These are phyloP conservation scores for Chlamydomonas sp. DNA, from an alignment of 139 green algal species.

Conservation along the genomic window DNA sequence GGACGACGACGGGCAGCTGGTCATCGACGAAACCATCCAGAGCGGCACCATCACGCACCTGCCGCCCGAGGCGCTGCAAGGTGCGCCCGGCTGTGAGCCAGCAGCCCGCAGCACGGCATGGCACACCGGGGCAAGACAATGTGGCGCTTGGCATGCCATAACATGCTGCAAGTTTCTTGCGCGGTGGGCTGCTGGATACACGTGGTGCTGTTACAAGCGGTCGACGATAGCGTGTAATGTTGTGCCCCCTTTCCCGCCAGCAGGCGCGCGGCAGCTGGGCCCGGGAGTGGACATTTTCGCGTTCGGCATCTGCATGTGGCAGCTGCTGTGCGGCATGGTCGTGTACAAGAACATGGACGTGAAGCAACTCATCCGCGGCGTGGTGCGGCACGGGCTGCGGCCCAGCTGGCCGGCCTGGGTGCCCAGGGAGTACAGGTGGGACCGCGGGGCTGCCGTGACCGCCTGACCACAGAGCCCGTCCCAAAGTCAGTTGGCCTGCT, in stretches of 20 bases:
- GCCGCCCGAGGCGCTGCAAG: slow-evolving; percentile 16
- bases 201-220: no score
- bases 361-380: not conserved
- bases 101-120: no score
- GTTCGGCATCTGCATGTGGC: not conserved
- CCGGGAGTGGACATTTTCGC: not conserved
- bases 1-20: slow-evolving; percentile 29
- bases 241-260: no score
- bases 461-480: not conserved
- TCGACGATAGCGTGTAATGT: no score
- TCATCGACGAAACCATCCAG: slow-evolving; percentile 26
- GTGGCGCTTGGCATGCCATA: not conserved
- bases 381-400: not conserved
- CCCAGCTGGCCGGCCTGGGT: not conserved
- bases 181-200: no score
- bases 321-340: not conserved
- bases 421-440: not conserved
- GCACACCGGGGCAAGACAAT: not conserved
- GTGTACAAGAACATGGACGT: not conserved
- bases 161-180: no score
- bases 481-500: not conserved
- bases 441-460: not conserved
- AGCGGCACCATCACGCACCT: slow-evolving; percentile 33
- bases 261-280: no score
- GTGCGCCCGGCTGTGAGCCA: not conserved